These are phyloP conservation scores for Kodamaea sp. DNA, from an alignment of 1,139 yeast genomes.

Conservation along the genomic window DNA sequence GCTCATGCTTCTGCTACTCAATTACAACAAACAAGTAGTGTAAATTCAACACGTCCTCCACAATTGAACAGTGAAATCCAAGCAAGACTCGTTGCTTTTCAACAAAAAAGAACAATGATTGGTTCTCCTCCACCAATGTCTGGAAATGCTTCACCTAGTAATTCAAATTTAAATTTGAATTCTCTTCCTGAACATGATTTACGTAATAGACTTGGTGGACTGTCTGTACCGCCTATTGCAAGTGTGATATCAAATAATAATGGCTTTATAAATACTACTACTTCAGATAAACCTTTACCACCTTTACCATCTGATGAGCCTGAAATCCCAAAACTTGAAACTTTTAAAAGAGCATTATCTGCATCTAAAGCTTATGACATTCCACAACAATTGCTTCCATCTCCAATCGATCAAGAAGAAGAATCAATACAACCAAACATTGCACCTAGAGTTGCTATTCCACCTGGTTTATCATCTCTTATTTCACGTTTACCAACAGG, in stretches of 20 bases:
- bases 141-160: slow-evolving; percentile 15
- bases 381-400: slow-evolving; percentile 12
- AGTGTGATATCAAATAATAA: not conserved
- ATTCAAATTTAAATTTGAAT: slow-evolving; percentile 3
- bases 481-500: not conserved
- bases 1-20: slow-evolving; percentile 1
- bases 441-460: not conserved
- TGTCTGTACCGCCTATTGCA: slow-evolving; percentile 21
- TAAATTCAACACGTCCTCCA: slow-evolving; percentile 12
- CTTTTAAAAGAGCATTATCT: slow-evolving; percentile 8
- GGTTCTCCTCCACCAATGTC: slow-evolving; percentile 19
- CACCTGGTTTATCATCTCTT: not conserved
- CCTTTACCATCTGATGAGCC: slow-evolving; percentile 22
- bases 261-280: slow-evolving; percentile 1
- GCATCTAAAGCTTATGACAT: slow-evolving; percentile 11
- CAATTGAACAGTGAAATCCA: slow-evolving; percentile 62
- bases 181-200: not conserved
- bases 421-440: too few species aligned
- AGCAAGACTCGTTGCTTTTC: slow-evolving; percentile 73
- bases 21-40: not conserved
- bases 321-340: slow-evolving; percentile 2
- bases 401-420: slow-evolving; percentile 13
- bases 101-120: slow-evolving; percentile 52
- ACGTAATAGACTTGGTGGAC: slow-evolving; percentile 9
- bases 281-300: slow-evolving; percentile 28